Evolutionary conservation across 1,284 basidiomycete genomes (phyloP), one percentile per base, ranked within the genome.

Genomic region (Takashimella koratensis): DNA sequence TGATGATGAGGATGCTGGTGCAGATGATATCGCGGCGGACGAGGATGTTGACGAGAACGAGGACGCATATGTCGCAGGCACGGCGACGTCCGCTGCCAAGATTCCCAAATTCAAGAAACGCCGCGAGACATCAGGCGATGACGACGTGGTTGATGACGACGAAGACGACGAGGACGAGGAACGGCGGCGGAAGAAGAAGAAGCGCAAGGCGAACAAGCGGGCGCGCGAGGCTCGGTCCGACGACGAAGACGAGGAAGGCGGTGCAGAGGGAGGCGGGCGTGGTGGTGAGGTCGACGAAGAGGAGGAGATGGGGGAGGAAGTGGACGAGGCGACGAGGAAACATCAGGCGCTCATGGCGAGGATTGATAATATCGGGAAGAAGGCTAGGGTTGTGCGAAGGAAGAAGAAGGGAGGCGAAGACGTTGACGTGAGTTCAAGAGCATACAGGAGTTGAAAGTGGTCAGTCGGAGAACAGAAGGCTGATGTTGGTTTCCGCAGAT

Each of bases 361-460:
- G 19, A 86, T 95, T 60, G 89, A 94, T 56, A 85, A 84, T 24
- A 91, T 92, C 57, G 79, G 92, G n/a, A 90, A 90, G 74, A 80
- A 85, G 5, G 86, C 86, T 67, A 87, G 86, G 68, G 76, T 80
- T 0, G 78, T 79, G 21, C 79, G 86, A 22, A 82, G 81, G 71
- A 90, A 90, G 73, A 87, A 86, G 70, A 81, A 82, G 53, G 74
- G 65, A 51, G 81, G 77, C 39, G 88, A 91, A 12, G 88, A 78
- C 23, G 66, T 63, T 8, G 70, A 71, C 57, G 78, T 75, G 54
- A 63, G 61, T 58, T 22, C 26, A 25, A 10, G 11, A 5, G 12
- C 4, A 16, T 10, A 10, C n/a, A 10, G 12, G 8, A 26, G 20
- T 44, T 52, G 21, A 51, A 47, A 2, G 26, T 19, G 45, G n/a